A percentile compares a stretch with the other conserved stretches of the same genome.
Evolutionary conservation across 352 stramenopile species (phyloP).

Genomic region (Pythium volutum): DNA sequence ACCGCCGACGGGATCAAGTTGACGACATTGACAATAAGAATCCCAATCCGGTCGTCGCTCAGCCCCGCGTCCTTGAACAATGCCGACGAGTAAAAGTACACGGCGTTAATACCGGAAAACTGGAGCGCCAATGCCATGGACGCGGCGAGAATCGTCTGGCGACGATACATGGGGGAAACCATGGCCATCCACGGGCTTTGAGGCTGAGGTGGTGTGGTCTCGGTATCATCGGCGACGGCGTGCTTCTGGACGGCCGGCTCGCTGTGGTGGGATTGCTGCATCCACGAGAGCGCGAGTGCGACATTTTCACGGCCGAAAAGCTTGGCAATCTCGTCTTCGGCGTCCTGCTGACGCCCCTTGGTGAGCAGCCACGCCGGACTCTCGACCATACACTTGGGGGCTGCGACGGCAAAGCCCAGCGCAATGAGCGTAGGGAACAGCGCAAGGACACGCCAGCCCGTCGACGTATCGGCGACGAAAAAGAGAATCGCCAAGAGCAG

Average conservation of each 20-base stretch:
- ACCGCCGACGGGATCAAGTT: slow-evolving; percentile 51
- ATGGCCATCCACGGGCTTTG: slow-evolving; percentile 8
- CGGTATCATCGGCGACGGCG: background rate
- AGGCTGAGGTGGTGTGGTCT: background rate
- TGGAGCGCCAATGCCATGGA: slow-evolving; percentile 42
- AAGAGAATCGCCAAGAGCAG: slow-evolving; percentile 44
- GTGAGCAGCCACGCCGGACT: slow-evolving; percentile 35
- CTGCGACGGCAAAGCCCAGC: slow-evolving; percentile 40
- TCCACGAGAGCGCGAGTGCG: slow-evolving; percentile 24
- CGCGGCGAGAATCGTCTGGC: slow-evolving; percentile 47
- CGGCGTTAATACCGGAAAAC: slow-evolving; percentile 62
- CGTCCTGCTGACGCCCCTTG: slow-evolving; percentile 26
- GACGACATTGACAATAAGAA: slow-evolving; percentile 50
- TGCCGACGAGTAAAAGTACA: slow-evolving; percentile 69
- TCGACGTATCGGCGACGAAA: slow-evolving; percentile 44
- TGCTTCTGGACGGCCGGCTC: background rate
- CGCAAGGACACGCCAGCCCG: slow-evolving; percentile 51
- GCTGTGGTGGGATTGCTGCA: slow-evolving; percentile 19
- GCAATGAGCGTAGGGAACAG: slow-evolving; percentile 45
- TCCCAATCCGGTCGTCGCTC: slow-evolving; percentile 49
- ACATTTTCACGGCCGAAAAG: slow-evolving; percentile 29
- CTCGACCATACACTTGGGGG: slow-evolving; percentile 24
- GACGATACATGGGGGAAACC: slow-evolving; percentile 25
- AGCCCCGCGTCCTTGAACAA: slow-evolving; percentile 62
- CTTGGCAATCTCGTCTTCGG: slow-evolving; percentile 21